Evolutionary conservation across 345 rosid genomes (phyloP), one percentile per base, ranked within the genome.

Genomic region (Hirschfeldia incana): DNA sequence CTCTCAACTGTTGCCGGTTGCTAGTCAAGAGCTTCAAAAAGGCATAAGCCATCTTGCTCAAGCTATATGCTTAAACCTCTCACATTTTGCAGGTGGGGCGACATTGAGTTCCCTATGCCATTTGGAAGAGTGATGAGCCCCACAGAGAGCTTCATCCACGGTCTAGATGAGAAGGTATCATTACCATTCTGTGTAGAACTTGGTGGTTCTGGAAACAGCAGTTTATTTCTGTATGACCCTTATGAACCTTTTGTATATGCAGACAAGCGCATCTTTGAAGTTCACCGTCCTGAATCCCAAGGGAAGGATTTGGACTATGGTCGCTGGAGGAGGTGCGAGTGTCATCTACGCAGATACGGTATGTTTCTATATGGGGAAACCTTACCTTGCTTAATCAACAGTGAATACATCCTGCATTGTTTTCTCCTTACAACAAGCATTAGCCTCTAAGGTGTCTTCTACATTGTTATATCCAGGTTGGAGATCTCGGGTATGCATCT

Each of bases 291-390:
- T 95, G 85, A 95, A 95, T 78, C 98, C 99, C 39, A 87, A 88
- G 75, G 98, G 98, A 73, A 70, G 97, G 80, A 95, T 95, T 78
- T 92, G 98, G 97, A 91, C 94, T 37, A 90, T 92, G 98, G 99
- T 93, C 1, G 97, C 98, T 74, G 98, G 99, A 72, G 98, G 99
- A 61, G 99, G 99, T 79, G 99, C 99, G 65, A 93, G 98, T 84
- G 99, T 95, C 83, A 93, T 93, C 83, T 95, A 93, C 79, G 97
- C 98, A 0, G 98, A 91, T 79, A 94, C 97, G 0, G 97, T 94
- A 80, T 68, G 91, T 34, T 85, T 76, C 36, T 77, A 3, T 61
- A 74, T 59, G 13, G 53, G 3, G 60, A 71, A 2, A 6, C 42
- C 34, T 0, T 70, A 16, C 4, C 11, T 53, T 57, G 73, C 71